Conservation (phyloP, 2,329 filamentous ascomycete species). For the Fusarium pseudoanthophilum region DNA sequence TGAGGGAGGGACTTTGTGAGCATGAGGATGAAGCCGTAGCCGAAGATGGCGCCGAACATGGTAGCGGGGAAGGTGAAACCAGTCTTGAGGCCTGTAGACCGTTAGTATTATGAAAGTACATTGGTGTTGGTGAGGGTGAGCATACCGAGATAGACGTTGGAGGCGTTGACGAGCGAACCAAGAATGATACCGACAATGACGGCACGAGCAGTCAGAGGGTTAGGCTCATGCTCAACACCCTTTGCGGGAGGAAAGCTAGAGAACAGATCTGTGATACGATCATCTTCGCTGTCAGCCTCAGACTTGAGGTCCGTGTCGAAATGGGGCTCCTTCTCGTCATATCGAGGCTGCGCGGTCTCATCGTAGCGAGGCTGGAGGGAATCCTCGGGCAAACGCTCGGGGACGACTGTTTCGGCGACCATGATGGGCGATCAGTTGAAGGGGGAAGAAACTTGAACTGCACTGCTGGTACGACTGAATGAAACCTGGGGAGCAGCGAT, state of each 20-base stretch:
- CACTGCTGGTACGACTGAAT: slow-evolving; percentile 6
- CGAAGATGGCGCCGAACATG: slow-evolving; percentile 66
- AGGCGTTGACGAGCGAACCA: slow-evolving; percentile 69
- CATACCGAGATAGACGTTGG: slow-evolving; percentile 69
- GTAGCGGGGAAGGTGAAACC: slow-evolving; percentile 61
- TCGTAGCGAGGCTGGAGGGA: slow-evolving; percentile 33
- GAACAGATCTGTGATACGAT: slow-evolving; percentile 51
- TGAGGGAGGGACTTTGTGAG: slow-evolving; percentile 60
- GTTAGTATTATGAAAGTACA: not conserved
- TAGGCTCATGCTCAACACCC: slow-evolving; percentile 55
- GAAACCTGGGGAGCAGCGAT: not conserved
- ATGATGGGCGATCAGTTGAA: slow-evolving; percentile 19
- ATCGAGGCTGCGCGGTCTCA: slow-evolving; percentile 33
- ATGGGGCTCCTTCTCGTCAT: slow-evolving; percentile 42
- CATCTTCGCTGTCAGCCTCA: slow-evolving; percentile 42
- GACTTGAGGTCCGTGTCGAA: slow-evolving; percentile 44
- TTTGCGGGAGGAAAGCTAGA: slow-evolving; percentile 55
- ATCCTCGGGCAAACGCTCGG: slow-evolving; percentile 27
- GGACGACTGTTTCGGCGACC: slow-evolving; percentile 33
- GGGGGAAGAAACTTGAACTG: not conserved
- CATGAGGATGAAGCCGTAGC: slow-evolving; percentile 67
- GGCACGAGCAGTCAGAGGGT: slow-evolving; percentile 66
- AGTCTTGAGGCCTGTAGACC: slow-evolving; percentile 57
- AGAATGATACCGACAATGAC: slow-evolving; percentile 65
- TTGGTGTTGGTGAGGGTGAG: not conserved